phyloP scores from a whole-genome alignment of 1,139 yeast genomes.

The Yamadazyma diospyri region DNA sequence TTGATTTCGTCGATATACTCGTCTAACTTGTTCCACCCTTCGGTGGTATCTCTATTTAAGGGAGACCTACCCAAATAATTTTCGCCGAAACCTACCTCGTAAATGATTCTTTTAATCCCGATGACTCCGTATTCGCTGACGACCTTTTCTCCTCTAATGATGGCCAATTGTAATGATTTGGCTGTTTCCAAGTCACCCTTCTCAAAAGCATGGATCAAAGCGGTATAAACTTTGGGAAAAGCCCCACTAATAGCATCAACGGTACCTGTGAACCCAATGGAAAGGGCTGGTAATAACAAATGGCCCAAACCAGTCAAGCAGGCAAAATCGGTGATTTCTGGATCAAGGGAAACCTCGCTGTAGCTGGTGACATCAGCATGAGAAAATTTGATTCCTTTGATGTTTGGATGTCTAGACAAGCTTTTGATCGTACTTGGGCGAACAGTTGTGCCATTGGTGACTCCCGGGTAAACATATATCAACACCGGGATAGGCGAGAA shows the following conservation, averaged over 20 bases:
- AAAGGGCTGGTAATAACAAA: constrained; percentile 21
- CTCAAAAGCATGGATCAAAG: constrained; percentile 17
- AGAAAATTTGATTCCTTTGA: constrained; percentile 47
- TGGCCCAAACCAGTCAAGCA: constrained; percentile 24
- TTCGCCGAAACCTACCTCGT: constrained; percentile 36
- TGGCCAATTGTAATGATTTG: constrained; percentile 17
- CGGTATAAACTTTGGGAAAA: constrained; percentile 37
- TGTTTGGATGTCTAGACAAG: constrained; percentile 37
- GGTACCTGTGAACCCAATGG: constrained; percentile 21
- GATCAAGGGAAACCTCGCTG: constrained; percentile 33
- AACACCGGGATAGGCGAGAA: constrained; percentile 41
- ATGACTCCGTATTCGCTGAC: constrained; percentile 21
- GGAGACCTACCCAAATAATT: constrained; percentile 29
- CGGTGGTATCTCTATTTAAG: constrained; percentile 21
- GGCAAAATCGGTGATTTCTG: constrained; percentile 23
- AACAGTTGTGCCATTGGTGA: constrained; percentile 33
- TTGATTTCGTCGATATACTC: constrained; percentile 11
- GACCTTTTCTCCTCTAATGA: constrained; percentile 20
- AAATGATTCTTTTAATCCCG: constrained; percentile 28
- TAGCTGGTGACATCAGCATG: constrained; percentile 29
- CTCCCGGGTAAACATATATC: constrained; percentile 51
- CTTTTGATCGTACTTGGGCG: constrained; percentile 26
- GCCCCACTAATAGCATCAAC: constrained; percentile 35
- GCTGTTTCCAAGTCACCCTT: constrained; percentile 18
- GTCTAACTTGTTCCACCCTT: constrained; percentile 12